Percentiles rank a stretch among this genome's conserved stretches.
phyloP scores from a whole-genome alignment of 2,329 filamentous ascomycete species.

The Ramularia collo-cygni region DNA sequence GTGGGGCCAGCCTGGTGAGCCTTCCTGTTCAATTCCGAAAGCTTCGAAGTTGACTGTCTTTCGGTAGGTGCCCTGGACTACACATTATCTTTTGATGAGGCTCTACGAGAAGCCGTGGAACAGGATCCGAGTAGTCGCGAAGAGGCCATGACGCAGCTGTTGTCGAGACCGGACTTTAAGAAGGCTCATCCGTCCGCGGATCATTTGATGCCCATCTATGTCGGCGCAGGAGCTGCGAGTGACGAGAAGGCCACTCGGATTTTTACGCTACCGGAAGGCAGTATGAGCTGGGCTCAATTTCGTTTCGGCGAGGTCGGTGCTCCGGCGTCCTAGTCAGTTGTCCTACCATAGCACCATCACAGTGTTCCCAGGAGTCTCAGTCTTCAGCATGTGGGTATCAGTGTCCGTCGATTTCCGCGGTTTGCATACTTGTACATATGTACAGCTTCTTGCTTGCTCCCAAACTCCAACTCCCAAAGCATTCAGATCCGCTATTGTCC shows the following conservation, averaged over 20 bases:
- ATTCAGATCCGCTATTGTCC: slow-evolving; percentile 19
- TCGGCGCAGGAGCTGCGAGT: slow-evolving; percentile 35
- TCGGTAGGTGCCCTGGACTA: slow-evolving; percentile 25
- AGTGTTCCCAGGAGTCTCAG: slow-evolving; percentile 3
- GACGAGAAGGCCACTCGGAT: slow-evolving; percentile 26
- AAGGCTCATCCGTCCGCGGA: slow-evolving; percentile 59
- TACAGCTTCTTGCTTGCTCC: slow-evolving; percentile 9
- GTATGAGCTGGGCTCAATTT: slow-evolving; percentile 32
- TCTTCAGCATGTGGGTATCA: no score
- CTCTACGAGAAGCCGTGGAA: slow-evolving; percentile 30
- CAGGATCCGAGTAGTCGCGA: slow-evolving; percentile 24
- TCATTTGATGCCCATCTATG: slow-evolving; percentile 54
- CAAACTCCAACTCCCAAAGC: background rate
- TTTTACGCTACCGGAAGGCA: slow-evolving; percentile 31
- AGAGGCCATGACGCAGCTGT: slow-evolving; percentile 30
- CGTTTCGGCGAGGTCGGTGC: slow-evolving; percentile 25
- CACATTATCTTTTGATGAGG: slow-evolving; percentile 29
- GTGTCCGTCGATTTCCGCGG: no score
- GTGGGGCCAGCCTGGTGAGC: slow-evolving; percentile 12
- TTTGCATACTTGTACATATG: slow-evolving; percentile 18
- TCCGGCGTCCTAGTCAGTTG: background rate
- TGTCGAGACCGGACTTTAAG: slow-evolving; percentile 45
- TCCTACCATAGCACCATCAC: background rate
- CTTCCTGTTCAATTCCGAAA: background rate
- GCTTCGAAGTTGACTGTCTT: background rate